A percentile compares a stretch with the other conserved stretches of the same genome.
phyloP scores from a whole-genome alignment of 108 stramenopile genomes.

The Nitzschia sp. region DNA sequence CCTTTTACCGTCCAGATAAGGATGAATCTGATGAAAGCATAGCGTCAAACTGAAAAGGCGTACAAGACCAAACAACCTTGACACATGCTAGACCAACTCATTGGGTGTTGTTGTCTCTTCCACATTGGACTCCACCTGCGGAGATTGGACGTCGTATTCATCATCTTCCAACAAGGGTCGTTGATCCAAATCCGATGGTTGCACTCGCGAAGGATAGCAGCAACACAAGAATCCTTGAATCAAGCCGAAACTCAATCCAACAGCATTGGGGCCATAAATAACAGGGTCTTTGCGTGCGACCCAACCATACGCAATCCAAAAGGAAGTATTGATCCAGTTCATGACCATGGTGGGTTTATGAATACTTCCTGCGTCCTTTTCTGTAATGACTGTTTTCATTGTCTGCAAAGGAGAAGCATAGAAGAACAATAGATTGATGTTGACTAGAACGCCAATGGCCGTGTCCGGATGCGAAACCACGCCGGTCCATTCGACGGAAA shows the following conservation, averaged over 20 bases:
- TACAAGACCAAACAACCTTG: neutral
- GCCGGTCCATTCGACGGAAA: conserved; percentile 44
- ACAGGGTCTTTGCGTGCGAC: conserved; percentile 41
- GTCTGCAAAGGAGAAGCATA: conserved; percentile 79
- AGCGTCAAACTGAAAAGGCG: neutral
- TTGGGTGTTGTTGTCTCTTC: neutral
- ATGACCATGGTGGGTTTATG: conserved; percentile 48
- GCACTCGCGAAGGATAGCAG: conserved; percentile 24
- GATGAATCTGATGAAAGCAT: neutral
- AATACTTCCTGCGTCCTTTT: conserved; percentile 32
- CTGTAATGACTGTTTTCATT: conserved; percentile 50
- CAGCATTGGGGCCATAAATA: conserved; percentile 51
- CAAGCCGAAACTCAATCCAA: conserved; percentile 45
- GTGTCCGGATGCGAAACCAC: conserved; percentile 9
- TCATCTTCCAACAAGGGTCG: conserved; percentile 10
- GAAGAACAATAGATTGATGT: conserved; percentile 80
- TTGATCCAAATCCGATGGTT: conserved; percentile 13
- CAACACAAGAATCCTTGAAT: conserved; percentile 44
- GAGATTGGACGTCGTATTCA: neutral
- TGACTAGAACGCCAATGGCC: conserved; percentile 70
- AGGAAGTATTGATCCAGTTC: conserved; percentile 51
- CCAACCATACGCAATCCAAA: conserved; percentile 53
- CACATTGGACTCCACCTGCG: neutral
- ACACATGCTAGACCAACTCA: conserved; percentile 5
- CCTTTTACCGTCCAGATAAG: conserved; percentile 5